phyloP scores from a whole-genome alignment of 2,329 filamentous ascomycete species.

The Penicillium thymicola region DNA sequence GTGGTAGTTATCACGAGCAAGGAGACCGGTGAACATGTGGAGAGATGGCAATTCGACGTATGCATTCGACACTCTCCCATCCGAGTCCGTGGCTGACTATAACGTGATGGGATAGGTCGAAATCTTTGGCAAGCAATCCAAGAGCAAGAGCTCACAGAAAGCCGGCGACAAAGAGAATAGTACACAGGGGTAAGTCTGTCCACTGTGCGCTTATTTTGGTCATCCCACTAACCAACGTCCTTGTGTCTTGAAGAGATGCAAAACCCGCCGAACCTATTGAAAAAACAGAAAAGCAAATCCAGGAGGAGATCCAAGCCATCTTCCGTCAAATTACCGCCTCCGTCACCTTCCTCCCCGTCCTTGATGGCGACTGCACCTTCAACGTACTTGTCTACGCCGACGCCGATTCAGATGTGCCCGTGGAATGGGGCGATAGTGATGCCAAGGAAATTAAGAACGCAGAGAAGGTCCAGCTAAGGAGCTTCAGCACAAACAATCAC shows the following conservation, averaged over 20 bases:
- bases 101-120: slow-evolving; percentile 46
- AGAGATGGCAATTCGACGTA: slow-evolving; percentile 98
- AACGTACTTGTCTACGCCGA: slow-evolving; percentile 98
- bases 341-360: slow-evolving; percentile 92
- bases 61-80: slow-evolving; percentile 20
- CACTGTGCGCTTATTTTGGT: too few species aligned
- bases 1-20: slow-evolving; percentile 97
- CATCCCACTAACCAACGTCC: background rate
- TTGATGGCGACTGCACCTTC: slow-evolving; percentile 94
- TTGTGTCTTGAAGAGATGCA: slow-evolving; percentile 27
- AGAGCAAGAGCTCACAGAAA: slow-evolving; percentile 50
- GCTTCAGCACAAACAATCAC: slow-evolving; percentile 94
- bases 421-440: slow-evolving; percentile 98
- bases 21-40: slow-evolving; percentile 92
- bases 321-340: slow-evolving; percentile 98
- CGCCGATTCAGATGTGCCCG: slow-evolving; percentile 90
- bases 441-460: slow-evolving; percentile 94
- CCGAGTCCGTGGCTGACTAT: slow-evolving; percentile 10
- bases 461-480: slow-evolving; percentile 90
- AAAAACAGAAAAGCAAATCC: slow-evolving; percentile 91
- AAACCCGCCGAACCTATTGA: slow-evolving; percentile 47
- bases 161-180: slow-evolving; percentile 68
- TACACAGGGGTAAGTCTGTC: slow-evolving; percentile 48
- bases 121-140: slow-evolving; percentile 53
- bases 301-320: slow-evolving; percentile 91